Base-by-base conservation (phyloP, 306 rosid genomes). In the Quercus wislizeni region DNA sequence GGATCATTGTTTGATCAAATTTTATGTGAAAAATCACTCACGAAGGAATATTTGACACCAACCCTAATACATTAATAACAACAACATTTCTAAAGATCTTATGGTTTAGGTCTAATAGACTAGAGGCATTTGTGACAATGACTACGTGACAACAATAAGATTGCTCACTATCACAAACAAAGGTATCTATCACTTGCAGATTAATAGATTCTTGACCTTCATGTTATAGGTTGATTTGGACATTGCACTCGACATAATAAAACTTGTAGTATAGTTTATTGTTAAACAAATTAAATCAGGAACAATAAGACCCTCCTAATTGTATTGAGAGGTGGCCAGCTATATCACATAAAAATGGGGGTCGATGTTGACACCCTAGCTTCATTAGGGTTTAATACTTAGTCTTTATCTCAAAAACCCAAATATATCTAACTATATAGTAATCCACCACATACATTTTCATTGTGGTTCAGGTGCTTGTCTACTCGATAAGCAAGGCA, bases 341-440 rank as follows among this genome's bases (percentile, higher is more conserved):
- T 31, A 78, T 23, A 20, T 20, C 43, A 69, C 81, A 58, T 33
- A 73, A 58, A 18, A 35, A 8, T 25, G 55, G 49, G 64, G 38
- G 19, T 12, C 41, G 86, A 78, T 73, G 63, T 33, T 46, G 86
- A 83, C 86, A 83, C 19, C 72, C 63, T 49, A 82, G 57, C 79
- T 79, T 67, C 59, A 56, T 78, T 56, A 68, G 17, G 54, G 17
- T 11, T 49, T 46, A 46, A 43, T 43, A 43, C 51, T 41, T 7
- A 8, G 12, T 43, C 10, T 10, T 46, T 10, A 46, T 46, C 52
- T 46, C 52, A 68, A 18, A 41, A 5, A 23, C 27, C 43, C 49
- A 52, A 12, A 9, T 12, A 46, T 52, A 28, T 67, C 65, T 35
- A 35, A 41, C 8, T 8, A 8, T 41, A 0, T 38, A 19, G 31